Percentiles rank a stretch among this genome's conserved stretches.
phyloP scores from a whole-genome alignment of 257 asterid genomes.

The Ilex asprella region DNA sequence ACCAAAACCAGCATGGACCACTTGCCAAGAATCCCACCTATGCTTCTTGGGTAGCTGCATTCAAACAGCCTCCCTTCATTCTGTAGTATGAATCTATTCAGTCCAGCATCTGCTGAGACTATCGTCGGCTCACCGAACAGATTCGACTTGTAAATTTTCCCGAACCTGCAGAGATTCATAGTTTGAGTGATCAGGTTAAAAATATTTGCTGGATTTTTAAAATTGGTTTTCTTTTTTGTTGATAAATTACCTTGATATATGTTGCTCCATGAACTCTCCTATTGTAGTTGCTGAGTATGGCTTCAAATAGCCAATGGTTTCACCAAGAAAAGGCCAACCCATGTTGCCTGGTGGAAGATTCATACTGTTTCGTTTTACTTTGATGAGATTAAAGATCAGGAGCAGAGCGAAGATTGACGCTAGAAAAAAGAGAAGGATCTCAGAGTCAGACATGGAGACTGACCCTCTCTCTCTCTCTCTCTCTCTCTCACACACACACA shows the following conservation, averaged over 20 bases:
- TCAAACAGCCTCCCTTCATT: constrained; percentile 84
- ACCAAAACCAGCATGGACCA: constrained; percentile 94
- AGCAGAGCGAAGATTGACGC: constrained; percentile 27
- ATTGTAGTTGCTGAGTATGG: constrained; percentile 68
- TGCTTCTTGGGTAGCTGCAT: constrained; percentile 86
- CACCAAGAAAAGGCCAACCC: constrained; percentile 99
- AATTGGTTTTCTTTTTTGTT: no score
- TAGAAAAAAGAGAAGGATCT: constrained; percentile 37
- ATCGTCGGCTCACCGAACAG: constrained; percentile 74
- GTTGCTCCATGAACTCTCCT: constrained; percentile 78
- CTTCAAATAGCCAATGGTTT: constrained; percentile 62
- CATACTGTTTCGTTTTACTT: constrained; percentile 27
- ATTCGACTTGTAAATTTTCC: constrained; percentile 79
- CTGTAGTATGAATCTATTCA: constrained; percentile 62
- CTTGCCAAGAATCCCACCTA: constrained; percentile 91
- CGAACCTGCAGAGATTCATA: constrained; percentile 38
- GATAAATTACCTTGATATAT: constrained; percentile 52
- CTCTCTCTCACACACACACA: neutral
- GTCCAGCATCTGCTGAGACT: constrained; percentile 83
- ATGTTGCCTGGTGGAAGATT: constrained; percentile 89
- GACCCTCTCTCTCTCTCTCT: neutral
- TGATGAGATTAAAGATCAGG: constrained; percentile 22
- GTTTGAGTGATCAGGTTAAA: no score
- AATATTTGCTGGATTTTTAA: no score
- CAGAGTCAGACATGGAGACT: constrained; percentile 44